Percentiles rank a stretch among this genome's conserved stretches.
Conservation (phyloP, 1,284 basidiomycete species). For the Tilletia horrida region DNA sequence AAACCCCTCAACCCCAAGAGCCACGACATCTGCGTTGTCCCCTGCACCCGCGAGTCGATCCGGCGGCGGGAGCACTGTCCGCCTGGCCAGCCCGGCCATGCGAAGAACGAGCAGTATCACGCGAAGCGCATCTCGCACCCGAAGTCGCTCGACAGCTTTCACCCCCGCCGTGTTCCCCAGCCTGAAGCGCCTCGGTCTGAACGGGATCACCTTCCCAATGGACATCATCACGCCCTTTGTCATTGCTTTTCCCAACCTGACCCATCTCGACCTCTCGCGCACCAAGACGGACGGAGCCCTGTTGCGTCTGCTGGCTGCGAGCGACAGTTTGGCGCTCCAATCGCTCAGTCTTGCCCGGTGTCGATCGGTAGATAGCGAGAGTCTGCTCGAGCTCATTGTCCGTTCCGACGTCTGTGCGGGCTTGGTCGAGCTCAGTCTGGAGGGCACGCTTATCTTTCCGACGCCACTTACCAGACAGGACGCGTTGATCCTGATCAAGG, state of each 20-base stretch:
- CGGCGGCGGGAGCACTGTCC: neutral
- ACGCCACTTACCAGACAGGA: constrained; percentile 73
- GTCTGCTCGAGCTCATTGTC: constrained; percentile 73
- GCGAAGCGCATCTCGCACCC: constrained; percentile 11
- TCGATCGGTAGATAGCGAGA: constrained; percentile 73
- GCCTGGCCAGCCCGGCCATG: neutral
- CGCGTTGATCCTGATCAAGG: constrained; percentile 67
- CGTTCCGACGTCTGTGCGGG: constrained; percentile 64
- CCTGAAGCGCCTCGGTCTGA: constrained; percentile 76
- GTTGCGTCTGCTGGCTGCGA: constrained; percentile 65
- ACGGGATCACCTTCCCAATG: constrained; percentile 75
- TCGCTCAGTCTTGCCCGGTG: constrained; percentile 86
- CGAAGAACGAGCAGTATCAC: neutral
- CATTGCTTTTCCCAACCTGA: constrained; percentile 77
- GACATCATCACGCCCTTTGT: constrained; percentile 74
- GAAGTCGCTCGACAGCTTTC: constrained; percentile 8
- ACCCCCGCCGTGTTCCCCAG: constrained; percentile 64
- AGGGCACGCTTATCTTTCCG: constrained; percentile 79
- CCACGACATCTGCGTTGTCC: neutral
- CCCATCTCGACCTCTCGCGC: constrained; percentile 66
- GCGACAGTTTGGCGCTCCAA: constrained; percentile 67
- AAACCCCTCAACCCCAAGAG: neutral
- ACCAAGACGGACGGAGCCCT: constrained; percentile 75
- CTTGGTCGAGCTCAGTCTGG: constrained; percentile 78
- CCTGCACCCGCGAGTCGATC: too few relatives aligned